phyloP scores from a whole-genome alignment of 495 filamentous ascomycete genomes.

The Aspergillus avenaceus region DNA sequence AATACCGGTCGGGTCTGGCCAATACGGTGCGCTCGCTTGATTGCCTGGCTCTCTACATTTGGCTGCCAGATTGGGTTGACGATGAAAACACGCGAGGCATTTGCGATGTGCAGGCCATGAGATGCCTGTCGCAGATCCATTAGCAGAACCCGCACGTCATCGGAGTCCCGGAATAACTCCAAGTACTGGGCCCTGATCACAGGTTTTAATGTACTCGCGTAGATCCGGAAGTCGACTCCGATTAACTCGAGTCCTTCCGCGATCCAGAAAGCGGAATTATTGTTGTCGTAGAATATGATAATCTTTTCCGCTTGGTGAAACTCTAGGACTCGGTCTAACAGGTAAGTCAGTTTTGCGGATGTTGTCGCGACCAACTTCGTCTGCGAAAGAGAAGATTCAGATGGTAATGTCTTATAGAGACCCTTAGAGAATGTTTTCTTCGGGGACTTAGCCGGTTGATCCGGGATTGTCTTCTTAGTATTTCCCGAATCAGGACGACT shows the following conservation, averaged over 20 bases:
- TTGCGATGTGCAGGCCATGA: constrained; percentile 77
- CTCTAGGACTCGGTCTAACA: constrained; percentile 65
- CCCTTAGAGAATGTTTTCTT: constrained; percentile 36
- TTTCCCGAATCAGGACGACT: constrained; percentile 7
- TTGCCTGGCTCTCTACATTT: constrained; percentile 83
- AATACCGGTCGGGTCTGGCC: constrained; percentile 76
- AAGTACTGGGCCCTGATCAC: constrained; percentile 66
- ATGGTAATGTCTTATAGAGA: constrained; percentile 27
- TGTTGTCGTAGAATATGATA: constrained; percentile 86
- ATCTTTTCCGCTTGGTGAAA: constrained; percentile 76
- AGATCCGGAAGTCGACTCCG: constrained; percentile 75
- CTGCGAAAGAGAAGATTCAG: constrained; percentile 51
- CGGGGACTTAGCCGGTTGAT: constrained; percentile 25
- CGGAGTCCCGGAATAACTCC: constrained; percentile 66
- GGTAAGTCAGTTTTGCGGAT: constrained; percentile 84
- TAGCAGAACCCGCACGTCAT: constrained; percentile 64
- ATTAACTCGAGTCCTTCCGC: constrained; percentile 77
- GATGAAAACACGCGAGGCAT: constrained; percentile 85
- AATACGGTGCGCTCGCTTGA: constrained; percentile 86
- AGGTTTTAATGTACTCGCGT: constrained; percentile 64
- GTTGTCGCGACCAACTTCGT: constrained; percentile 72
- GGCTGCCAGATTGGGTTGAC: constrained; percentile 85
- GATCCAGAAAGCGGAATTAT: constrained; percentile 79
- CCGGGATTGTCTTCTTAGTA: constrained; percentile 10
- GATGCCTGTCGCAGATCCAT: constrained; percentile 90